Evolutionary conservation across 306 rosid species (phyloP).

Genomic region (Chamaecrista fasciculata): DNA sequence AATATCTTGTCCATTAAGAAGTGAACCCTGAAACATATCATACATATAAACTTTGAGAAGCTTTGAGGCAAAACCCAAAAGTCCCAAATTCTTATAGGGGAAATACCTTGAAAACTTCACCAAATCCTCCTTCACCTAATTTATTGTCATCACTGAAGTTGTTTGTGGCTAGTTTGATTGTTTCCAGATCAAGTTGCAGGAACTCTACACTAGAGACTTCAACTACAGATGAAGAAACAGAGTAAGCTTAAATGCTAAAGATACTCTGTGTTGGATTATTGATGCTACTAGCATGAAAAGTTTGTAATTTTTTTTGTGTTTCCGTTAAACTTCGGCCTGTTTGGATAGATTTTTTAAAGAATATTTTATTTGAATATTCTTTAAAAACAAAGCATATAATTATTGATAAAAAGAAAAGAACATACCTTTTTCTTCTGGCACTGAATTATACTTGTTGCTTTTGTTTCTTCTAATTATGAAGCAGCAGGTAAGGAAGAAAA

Average conservation of each 20-base stretch:
- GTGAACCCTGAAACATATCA: constrained; percentile 33
- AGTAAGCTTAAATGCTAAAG: neutral
- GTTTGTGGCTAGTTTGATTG: constrained; percentile 40
- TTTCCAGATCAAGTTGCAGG: constrained; percentile 39
- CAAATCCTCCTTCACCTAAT: constrained; percentile 54
- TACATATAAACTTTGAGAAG: neutral
- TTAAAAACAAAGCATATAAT: too few species aligned
- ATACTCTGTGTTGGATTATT: neutral
- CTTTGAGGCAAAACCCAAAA: neutral
- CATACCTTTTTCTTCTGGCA: constrained; percentile 25
- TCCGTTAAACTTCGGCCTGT: neutral
- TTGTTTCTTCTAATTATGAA: neutral
- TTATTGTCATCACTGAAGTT: constrained; percentile 36
- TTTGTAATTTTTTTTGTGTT: too few species aligned
- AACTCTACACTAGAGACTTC: constrained; percentile 26
- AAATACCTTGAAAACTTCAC: constrained; percentile 50
- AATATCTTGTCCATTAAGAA: constrained; percentile 23
- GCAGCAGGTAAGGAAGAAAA: constrained; percentile 5
- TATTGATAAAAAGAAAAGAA: neutral
- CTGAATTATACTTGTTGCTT: neutral
- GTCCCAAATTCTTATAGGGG: neutral
- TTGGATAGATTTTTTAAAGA: neutral
- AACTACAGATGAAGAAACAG: neutral
- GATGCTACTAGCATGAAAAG: neutral
- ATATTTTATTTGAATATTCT: too few species aligned